Base-by-base conservation (phyloP, 345 rosid genomes). In the Pelargonium nanum region DNA sequence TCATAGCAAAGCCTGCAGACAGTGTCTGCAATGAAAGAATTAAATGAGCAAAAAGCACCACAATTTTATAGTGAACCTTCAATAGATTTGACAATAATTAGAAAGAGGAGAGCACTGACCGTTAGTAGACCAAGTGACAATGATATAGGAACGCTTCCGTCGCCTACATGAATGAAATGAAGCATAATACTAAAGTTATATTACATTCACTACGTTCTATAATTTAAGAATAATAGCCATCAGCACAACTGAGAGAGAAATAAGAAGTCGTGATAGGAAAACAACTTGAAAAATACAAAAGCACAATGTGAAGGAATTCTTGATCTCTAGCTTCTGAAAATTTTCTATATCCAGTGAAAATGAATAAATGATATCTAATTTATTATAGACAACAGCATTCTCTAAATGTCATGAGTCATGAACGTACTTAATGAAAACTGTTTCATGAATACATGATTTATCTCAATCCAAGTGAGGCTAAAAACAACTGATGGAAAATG, bases 1-100 rank as follows among this genome's bases (percentile, higher is more conserved):
- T 81, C 91, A 85, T 77, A 54, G 96, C 93, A 65, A 87, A 76
- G 4, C 95, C 95, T 67, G 72, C 96, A 17, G 95, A 86, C 80
- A 92, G 76, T 61, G 95, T 87, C 96, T 89, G 79, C 78, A 81
- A 62, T 56, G 63, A 12, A 21, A 57, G n/a, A 40, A 26, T 52
- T 48, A 17, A 32, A 52, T 26, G 26, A 58, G 25, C 40, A 52
- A 60, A 24, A 56, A 45, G 30, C 8, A 50, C 19, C 55, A 32
- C 24, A 19, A 22, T 50, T 20, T 30, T 68, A 20, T n/a, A n/a
- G n/a, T n/a, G n/a, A n/a, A n/a, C n/a, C n/a, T n/a, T n/a, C n/a
- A n/a, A n/a, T n/a, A n/a, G n/a, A n/a, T n/a, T n/a, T 10, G 34
- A 52, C 40, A 72, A 20, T 60, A 25, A 10, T 28, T 25, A 6